Percentiles rank a stretch among this genome's conserved stretches.
Evolutionary conservation across 257 asterid genomes (phyloP).

Genomic region (Solanum paucissectum): DNA sequence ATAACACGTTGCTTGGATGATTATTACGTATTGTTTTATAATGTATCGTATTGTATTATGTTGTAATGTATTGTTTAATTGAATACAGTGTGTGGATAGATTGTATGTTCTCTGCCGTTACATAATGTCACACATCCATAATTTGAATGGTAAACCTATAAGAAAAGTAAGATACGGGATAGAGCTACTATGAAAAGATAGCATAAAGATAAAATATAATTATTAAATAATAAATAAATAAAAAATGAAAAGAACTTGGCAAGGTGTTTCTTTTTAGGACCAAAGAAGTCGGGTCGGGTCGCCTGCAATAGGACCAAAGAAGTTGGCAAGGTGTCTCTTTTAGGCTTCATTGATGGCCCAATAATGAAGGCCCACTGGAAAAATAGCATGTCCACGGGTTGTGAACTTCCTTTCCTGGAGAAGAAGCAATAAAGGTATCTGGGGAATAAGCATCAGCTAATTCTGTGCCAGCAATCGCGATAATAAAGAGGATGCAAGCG

Average conservation of each 20-base stretch:
- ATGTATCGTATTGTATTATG: background rate
- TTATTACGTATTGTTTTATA: too few species aligned
- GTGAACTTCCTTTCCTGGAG: background rate
- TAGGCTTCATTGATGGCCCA: background rate
- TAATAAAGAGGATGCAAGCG: background rate
- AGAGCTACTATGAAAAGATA: too few species aligned
- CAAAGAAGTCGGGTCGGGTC: background rate
- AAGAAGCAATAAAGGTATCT: too few species aligned
- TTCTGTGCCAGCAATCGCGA: background rate
- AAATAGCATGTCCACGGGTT: background rate
- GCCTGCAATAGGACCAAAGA: background rate
- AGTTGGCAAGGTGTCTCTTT: background rate
- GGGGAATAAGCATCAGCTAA: background rate
- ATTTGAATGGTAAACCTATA: too few species aligned
- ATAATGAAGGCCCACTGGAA: background rate
- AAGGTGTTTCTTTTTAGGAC: background rate
- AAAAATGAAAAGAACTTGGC: background rate
- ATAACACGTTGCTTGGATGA: background rate
- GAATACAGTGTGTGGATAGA: background rate
- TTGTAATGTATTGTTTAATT: background rate
- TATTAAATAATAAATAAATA: too few species aligned
- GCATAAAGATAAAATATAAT: too few species aligned
- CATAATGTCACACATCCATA: too few species aligned
- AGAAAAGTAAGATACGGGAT: too few species aligned
- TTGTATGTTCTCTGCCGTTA: background rate